These are phyloP conservation scores for Vitis rotundifolia DNA, from an alignment of 164 flowering plant genomes.

Conservation along the genomic window DNA sequence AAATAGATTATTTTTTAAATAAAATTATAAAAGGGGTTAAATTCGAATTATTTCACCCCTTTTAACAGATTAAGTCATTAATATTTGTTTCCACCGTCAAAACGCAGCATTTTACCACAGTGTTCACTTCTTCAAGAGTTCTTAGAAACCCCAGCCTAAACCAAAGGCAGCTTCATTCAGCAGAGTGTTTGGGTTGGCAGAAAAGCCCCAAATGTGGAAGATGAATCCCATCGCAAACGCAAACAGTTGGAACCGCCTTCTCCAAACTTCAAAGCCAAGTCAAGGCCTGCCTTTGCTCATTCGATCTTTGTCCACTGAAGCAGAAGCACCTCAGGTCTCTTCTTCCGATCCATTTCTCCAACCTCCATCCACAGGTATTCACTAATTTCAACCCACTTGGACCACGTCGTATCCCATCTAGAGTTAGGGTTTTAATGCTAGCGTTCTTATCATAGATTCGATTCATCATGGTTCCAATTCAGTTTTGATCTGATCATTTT, in stretches of 20 bases:
- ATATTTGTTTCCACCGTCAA: too few species aligned
- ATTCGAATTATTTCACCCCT: too few species aligned
- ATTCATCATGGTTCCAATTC: neutral
- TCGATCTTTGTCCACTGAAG: slow-evolving; percentile 27
- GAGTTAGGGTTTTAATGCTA: too few species aligned
- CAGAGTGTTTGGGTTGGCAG: too few species aligned
- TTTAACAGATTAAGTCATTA: too few species aligned
- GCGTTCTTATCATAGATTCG: neutral
- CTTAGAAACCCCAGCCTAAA: too few species aligned
- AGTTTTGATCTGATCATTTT: neutral
- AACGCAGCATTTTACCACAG: too few species aligned
- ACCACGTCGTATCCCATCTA: too few species aligned
- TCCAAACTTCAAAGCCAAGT: slow-evolving; percentile 2
- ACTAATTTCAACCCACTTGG: neutral
- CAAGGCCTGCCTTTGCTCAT: slow-evolving; percentile 14
- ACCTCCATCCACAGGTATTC: slow-evolving; percentile 15
- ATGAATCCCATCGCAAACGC: slow-evolving; percentile 21
- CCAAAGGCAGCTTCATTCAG: neutral
- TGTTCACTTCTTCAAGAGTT: too few species aligned
- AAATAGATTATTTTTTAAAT: too few species aligned
- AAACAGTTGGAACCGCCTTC: slow-evolving; percentile 14
- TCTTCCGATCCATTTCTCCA: slow-evolving; percentile 21
- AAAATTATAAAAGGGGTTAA: too few species aligned
- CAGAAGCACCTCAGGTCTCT: slow-evolving; percentile 19
- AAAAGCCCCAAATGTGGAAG: slow-evolving; percentile 11